Evolutionary conservation across 768 basidiomycete species (phyloP), one percentile per base, ranked within the genome.

Genomic region (Suillus ampliporus): DNA sequence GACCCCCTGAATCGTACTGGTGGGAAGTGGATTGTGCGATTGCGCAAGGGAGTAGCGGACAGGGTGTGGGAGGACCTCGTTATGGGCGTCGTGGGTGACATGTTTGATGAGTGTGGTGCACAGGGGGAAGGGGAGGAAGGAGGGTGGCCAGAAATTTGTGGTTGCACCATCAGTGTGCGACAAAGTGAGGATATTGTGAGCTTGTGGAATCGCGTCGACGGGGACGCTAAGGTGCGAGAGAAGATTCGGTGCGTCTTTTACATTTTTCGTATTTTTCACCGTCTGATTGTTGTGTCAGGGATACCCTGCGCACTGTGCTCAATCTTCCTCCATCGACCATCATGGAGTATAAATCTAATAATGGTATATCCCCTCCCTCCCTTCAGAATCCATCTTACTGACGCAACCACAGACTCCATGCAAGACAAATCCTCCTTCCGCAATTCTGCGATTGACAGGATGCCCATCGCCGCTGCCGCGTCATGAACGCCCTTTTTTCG

Each of bases 311-410:
- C 52, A 77, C 78, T 68, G 87, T 94, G 15, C 83, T 98, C 52
- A 85, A 87, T 72, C 82, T 98, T 17, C 89, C 95, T 14, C 70
- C 86, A 2, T 80, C 85, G 21, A 96, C 94, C 1, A 84, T 89
- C 64, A 92, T 97, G 88, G 95, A 98, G 74, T 98, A 97, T 76
- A 96, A 97, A 74, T 91, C 94, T 11, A 97, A 97, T 76, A 94
- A 91, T 64, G 92, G 92, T 90, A 61, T 47, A 83, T 26, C 60
- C 57, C 5, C 54, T 43, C 53, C 53, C 21, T 40, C 1, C 7
- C 34, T 44, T 26, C 9, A 13, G 11, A 35, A 35, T 15, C 13
- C 6, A 21, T 54, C 21, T 17, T 56, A 23, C 23, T 38, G 8
- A 21, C 17, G n/a, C 37, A 60, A 47, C 21, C 56, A 21, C 68